Base-by-base conservation (phyloP, 2,329 filamentous ascomycete species). In the Sporothrix inflata region DNA sequence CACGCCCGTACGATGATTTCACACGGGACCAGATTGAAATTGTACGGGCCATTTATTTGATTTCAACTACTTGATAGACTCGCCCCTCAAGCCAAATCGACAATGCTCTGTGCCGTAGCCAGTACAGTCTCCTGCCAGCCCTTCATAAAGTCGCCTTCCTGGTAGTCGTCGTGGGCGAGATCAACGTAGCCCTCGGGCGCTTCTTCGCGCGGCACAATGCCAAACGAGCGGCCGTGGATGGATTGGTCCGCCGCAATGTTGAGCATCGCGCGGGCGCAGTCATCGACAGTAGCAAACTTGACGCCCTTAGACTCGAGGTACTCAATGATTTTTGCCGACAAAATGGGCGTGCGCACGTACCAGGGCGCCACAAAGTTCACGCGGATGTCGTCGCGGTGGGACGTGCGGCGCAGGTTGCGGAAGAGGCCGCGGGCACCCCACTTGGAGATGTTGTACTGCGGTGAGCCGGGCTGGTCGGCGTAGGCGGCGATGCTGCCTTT, bases 351-450 rank as follows among this genome's bases (percentile, higher is more conserved):
- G 4, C 71, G 70, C 60, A 74, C 71, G 19, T 78, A 85, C 77
- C 83, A 84, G 9, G 83, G 83, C 0, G 82, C 83, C 1, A 85
- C 82, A 53, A 85, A 82, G 70, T 83, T 84, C 61, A 86, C 82
- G 0, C 85, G 79, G 49, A 86, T 84, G 7, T 79, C 79, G 70
- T 85, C 82, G 73, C 82, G 79, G 73, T 79, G 81, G 19, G 78
- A 78, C 7, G 78, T 82, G 8, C 79, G 77, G 4, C 84, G 76
- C 1, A 77, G 83, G 1, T 79, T 82, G 7, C 79, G 76, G 81
- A 85, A 84, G 68, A 85, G 79, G 0, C 83, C 84, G 6, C 83
- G 77, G 0, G 24, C 57, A 83, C 79, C 84, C 71, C 82, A 84
- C 74, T 84, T 85, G 7, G 80, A 84, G 51, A 79, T 79, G 16